phyloP scores from a whole-genome alignment of 495 filamentous ascomycete genomes.

The Neurospora sp. region DNA sequence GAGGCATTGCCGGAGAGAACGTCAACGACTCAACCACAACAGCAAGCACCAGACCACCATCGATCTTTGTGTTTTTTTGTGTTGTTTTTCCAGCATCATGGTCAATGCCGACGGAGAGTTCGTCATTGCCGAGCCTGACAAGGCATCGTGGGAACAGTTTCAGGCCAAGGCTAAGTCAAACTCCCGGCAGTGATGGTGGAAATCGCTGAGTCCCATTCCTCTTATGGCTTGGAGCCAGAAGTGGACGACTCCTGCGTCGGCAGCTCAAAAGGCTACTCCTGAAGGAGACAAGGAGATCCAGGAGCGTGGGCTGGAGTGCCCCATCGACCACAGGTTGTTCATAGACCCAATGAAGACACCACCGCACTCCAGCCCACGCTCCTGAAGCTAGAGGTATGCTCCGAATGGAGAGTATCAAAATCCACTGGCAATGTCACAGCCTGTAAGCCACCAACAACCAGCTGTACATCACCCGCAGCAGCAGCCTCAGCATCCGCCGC shows the following conservation, averaged over 20 bases:
- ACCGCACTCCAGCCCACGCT: slow-evolving; percentile 22
- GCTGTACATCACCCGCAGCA: too few species aligned
- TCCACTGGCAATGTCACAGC: too few species aligned
- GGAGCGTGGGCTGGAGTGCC: slow-evolving; percentile 79
- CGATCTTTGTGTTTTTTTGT: not conserved
- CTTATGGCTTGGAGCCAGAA: too few species aligned
- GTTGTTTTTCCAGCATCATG: slow-evolving; percentile 61
- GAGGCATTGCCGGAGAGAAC: too few species aligned
- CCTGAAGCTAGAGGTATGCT: too few species aligned
- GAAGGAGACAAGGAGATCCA: slow-evolving; percentile 67
- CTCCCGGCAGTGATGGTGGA: slow-evolving; percentile 20
- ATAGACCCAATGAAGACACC: slow-evolving; percentile 95
- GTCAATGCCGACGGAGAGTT: slow-evolving; percentile 94
- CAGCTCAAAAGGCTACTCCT: slow-evolving; percentile 58
- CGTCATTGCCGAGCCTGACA: slow-evolving; percentile 88
- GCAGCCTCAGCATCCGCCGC: too few species aligned
- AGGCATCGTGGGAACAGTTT: slow-evolving; percentile 89
- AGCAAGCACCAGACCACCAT: not conserved
- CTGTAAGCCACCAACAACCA: too few species aligned
- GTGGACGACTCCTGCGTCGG: slow-evolving; percentile 12
- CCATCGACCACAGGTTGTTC: slow-evolving; percentile 93
- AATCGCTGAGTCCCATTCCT: too few species aligned
- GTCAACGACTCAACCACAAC: too few species aligned
- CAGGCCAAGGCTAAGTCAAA: slow-evolving; percentile 85
- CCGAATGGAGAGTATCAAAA: too few species aligned